Percentiles rank a stretch among this genome's conserved stretches.
Conservation (phyloP, 2,329 filamentous ascomycete species). For the Macroventuria anomochaeta region DNA sequence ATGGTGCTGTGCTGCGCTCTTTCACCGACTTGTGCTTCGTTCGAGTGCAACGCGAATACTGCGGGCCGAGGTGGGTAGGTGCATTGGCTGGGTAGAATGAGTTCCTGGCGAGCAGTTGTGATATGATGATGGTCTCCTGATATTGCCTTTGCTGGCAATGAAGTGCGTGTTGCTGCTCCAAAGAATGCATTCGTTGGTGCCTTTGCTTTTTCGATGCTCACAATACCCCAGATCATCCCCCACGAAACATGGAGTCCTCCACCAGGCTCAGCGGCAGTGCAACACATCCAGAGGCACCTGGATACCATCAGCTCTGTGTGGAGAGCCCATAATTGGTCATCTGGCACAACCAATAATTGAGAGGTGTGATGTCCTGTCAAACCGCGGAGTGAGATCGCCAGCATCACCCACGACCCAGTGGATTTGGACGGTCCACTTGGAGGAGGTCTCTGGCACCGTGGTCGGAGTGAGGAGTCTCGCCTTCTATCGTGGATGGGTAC, state of each 20-base stretch:
- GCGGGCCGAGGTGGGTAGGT: slow-evolving; percentile 27
- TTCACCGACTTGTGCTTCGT: slow-evolving; percentile 25
- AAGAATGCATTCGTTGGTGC: slow-evolving; percentile 18
- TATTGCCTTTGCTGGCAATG: slow-evolving; percentile 7
- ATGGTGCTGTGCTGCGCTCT: slow-evolving; percentile 2
- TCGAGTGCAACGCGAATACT: slow-evolving; percentile 23
- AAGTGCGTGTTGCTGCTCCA: slow-evolving; percentile 4
- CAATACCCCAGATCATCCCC: slow-evolving; percentile 32
- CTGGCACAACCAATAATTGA: slow-evolving; percentile 19
- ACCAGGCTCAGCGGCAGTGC: slow-evolving; percentile 28
- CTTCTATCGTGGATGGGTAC: neutral
- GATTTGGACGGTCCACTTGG: slow-evolving; percentile 8
- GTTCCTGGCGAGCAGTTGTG: slow-evolving; percentile 20
- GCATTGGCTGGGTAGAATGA: slow-evolving; percentile 15
- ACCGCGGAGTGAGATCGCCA: slow-evolving; percentile 18
- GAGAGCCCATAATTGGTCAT: slow-evolving; percentile 24
- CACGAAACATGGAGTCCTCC: slow-evolving; percentile 21
- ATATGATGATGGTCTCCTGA: slow-evolving; percentile 27
- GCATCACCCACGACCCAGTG: slow-evolving; percentile 15
- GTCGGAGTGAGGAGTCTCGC: neutral
- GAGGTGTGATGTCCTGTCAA: slow-evolving; percentile 11
- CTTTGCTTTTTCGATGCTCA: slow-evolving; percentile 24
- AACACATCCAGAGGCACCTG: slow-evolving; percentile 27
- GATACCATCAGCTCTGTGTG: slow-evolving; percentile 18
- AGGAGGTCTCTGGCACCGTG: neutral